Base-by-base conservation (phyloP, 2,329 filamentous ascomycete species). In the Annulohypoxylon truncatum region DNA sequence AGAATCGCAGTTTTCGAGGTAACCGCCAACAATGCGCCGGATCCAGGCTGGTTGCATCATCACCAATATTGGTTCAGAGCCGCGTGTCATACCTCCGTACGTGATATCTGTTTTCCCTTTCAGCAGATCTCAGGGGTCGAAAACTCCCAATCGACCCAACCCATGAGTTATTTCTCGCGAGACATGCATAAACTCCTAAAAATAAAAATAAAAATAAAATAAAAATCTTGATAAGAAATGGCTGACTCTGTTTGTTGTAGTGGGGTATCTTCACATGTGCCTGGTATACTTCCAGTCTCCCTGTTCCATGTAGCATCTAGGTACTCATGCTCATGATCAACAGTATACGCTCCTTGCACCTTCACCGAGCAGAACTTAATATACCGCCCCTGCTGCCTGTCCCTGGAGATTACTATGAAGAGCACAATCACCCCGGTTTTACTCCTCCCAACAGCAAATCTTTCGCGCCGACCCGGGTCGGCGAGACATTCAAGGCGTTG, bases 11-110 rank as follows among this genome's bases (percentile, higher is more conserved):
- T 70, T 22, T 70, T 68, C 48, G 66, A 66, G 3, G 66, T 70
- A 50, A 28, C 28, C 44, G 58, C 57, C 18, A 53, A 67, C 44
- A 22, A 63, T 20, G 60, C 50, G 20, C 69, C 68, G 8, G 66
- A 66, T 20, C 46, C 68, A 48, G 58, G 29, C 15, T 70, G 68
- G 68, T 55, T 68, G 57, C 60, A 70, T 60, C 54, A 67, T 28
- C 68, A 70, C 22, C 53, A 68, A 61, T 63, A 70, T 56, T 70
- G 68, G 68, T 58, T 70, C 28, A 68, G 63, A 40, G 63, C 66
- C 28, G 68, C 68, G n/a, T 67, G 66, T 29, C 66, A 70, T 56
- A 69, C 68, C 33, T 66, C 68, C 18, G 42, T 46, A 46, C 5
- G 35, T 40, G 20, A 20, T 26, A n/a, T 9, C 12, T n/a, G 20